Conservation (phyloP, 2,329 filamentous ascomycete genomes). For the Fusarium sp. region DNA sequence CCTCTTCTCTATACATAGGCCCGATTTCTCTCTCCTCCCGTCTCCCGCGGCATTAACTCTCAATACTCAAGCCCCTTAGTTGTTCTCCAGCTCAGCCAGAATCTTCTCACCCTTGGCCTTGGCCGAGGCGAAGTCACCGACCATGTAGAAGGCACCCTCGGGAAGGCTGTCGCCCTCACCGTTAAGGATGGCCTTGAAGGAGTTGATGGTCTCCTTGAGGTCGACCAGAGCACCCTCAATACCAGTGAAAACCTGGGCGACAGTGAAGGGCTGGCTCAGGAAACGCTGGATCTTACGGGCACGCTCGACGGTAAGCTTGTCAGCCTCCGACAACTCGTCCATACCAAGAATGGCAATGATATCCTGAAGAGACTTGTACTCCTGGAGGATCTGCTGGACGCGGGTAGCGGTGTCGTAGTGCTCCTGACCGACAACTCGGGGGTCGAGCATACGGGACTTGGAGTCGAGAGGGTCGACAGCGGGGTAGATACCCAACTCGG, state of each 20-base stretch:
- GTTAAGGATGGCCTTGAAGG: slow-evolving; percentile 96
- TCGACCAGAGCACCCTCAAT: slow-evolving; percentile 98
- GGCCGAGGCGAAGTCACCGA: slow-evolving; percentile 93
- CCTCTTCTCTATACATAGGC: slow-evolving; percentile 70
- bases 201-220: slow-evolving; percentile 97
- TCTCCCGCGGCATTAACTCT: slow-evolving; percentile 51
- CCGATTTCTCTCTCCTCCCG: slow-evolving; percentile 47
- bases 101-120: slow-evolving; percentile 99
- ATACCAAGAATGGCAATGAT: slow-evolving; percentile 99
- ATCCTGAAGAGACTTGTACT: slow-evolving; percentile 99
- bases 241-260: slow-evolving; percentile 83
- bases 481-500: slow-evolving; percentile 99
- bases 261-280: slow-evolving; percentile 99
- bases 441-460: slow-evolving; percentile 99
- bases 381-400: slow-evolving; percentile 99
- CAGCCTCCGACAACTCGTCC: slow-evolving; percentile 98
- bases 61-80: slow-evolving; percentile 56
- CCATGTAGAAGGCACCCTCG: slow-evolving; percentile 97
- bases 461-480: slow-evolving; percentile 99
- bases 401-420: slow-evolving; percentile 96
- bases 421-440: slow-evolving; percentile 97
- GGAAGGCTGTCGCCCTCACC: slow-evolving; percentile 97
- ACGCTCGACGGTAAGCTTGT: slow-evolving; percentile 99
- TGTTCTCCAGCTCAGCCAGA: slow-evolving; percentile 88
- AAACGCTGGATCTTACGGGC: slow-evolving; percentile 99